These are phyloP conservation scores for Globisporangium okanoganense DNA, from an alignment of 352 stramenopile species.

Conservation along the genomic window DNA sequence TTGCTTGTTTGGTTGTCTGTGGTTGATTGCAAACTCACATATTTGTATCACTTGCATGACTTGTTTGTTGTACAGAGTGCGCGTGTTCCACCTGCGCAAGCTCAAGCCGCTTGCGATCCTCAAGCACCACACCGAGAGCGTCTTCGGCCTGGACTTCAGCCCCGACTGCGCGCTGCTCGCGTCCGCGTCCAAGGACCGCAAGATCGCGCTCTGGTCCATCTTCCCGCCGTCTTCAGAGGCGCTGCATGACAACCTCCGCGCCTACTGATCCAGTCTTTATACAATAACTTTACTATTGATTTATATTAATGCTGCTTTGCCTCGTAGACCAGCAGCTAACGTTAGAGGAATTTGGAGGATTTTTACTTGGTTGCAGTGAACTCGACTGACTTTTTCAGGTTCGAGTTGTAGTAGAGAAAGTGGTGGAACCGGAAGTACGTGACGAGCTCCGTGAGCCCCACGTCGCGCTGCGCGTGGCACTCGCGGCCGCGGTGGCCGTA, in stretches of 20 bases:
- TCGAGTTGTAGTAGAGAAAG: constrained; percentile 88
- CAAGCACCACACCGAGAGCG: constrained; percentile 76
- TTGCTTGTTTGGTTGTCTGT: background rate
- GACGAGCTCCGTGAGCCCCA: constrained; percentile 72
- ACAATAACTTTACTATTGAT: constrained; percentile 4
- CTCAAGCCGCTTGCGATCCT: constrained; percentile 74
- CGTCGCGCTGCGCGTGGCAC: constrained; percentile 77
- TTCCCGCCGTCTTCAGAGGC: constrained; percentile 38
- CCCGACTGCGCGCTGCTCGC: constrained; percentile 49
- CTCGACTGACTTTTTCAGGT: constrained; percentile 85
- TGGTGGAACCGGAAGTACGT: constrained; percentile 87
- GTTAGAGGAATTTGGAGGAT: background rate
- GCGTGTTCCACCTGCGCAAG: constrained; percentile 72
- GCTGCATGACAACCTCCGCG: constrained; percentile 22
- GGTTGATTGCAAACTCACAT: background rate
- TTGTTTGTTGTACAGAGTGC: constrained; percentile 23
- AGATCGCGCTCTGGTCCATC: constrained; percentile 76
- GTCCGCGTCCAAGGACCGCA: constrained; percentile 78
- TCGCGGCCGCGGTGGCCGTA: constrained; percentile 80
- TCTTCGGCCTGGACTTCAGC: constrained; percentile 71
- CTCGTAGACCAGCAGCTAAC: background rate
- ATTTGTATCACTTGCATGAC: background rate
- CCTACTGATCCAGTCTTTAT: constrained; percentile 21
- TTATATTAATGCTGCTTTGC: background rate
- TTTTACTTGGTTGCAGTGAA: constrained; percentile 40